Evolutionary conservation across 2,329 filamentous ascomycete species (phyloP).

Genomic region (Ilyonectria sp.): DNA sequence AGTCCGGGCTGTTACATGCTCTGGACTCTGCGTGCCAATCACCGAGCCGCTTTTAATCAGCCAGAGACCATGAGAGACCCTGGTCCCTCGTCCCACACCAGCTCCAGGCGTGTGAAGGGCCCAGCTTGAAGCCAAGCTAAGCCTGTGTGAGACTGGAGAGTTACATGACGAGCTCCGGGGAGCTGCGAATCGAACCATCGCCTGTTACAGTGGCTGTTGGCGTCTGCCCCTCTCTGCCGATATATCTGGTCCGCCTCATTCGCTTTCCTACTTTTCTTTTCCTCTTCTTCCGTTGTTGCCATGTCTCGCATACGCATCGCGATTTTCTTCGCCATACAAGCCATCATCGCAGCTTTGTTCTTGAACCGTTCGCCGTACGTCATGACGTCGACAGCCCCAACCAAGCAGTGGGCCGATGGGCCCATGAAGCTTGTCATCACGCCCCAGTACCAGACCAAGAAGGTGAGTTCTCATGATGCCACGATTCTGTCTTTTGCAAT

Average conservation of each 20-base stretch:
- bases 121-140: slow-evolving; percentile 20
- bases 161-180: slow-evolving; percentile 26
- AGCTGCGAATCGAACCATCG: slow-evolving; percentile 31
- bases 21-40: slow-evolving; percentile 22
- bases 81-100: slow-evolving; percentile 20
- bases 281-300: slow-evolving; percentile 25
- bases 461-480: slow-evolving; percentile 53
- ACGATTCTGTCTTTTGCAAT: not conserved
- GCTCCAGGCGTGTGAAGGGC: slow-evolving; percentile 20
- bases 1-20: not conserved
- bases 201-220: not conserved
- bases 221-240: slow-evolving; percentile 19
- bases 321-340: slow-evolving; percentile 48
- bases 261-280: slow-evolving; percentile 2
- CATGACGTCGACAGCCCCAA: slow-evolving; percentile 51
- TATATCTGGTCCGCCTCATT: slow-evolving; percentile 18
- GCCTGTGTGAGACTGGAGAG: not conserved
- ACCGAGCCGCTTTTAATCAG: slow-evolving; percentile 31
- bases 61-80: slow-evolving; percentile 7
- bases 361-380: slow-evolving; percentile 54
- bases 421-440: slow-evolving; percentile 70
- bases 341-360: slow-evolving; percentile 51
- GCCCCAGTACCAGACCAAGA: slow-evolving; percentile 67
- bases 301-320: slow-evolving; percentile 43
- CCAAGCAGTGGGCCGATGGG: slow-evolving; percentile 66